Evolutionary conservation across 257 asterid species (phyloP).

Genomic region (Penstemon newberryi): DNA sequence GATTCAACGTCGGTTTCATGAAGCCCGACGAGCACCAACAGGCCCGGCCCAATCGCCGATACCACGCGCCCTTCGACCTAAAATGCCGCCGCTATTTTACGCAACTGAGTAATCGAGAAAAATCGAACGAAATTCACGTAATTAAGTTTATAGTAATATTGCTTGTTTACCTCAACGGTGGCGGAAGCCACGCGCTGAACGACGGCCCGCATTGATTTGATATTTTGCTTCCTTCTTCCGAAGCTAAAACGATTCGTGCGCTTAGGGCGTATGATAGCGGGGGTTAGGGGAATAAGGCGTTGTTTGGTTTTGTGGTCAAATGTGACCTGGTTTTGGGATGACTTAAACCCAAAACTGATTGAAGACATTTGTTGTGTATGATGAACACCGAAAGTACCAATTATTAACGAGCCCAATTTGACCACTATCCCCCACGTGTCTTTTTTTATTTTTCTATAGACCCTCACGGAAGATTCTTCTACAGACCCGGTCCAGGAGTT

Average conservation of each 20-base stretch:
- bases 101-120: conserved; percentile 25
- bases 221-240: conserved; percentile 27
- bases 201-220: conserved; percentile 75
- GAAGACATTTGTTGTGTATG: too few species aligned
- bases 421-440: too few species aligned
- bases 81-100: conserved; percentile 26
- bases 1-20: conserved; percentile 68
- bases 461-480: too few species aligned
- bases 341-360: too few species aligned
- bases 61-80: conserved; percentile 79
- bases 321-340: background rate
- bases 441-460: too few species aligned
- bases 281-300: conserved; percentile 18
- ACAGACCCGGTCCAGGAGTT: too few species aligned
- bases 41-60: conserved; percentile 79
- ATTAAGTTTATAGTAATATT: background rate
- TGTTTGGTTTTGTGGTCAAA: conserved; percentile 27
- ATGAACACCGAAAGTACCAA: too few species aligned
- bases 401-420: too few species aligned
- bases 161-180: conserved; percentile 61
- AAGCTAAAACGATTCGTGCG: conserved; percentile 29
- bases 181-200: conserved; percentile 91
- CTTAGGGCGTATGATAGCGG: conserved; percentile 39
- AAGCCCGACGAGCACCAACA: conserved; percentile 78
- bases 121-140: conserved; percentile 3